A percentile compares a stretch with the other conserved stretches of the same genome.
phyloP scores from a whole-genome alignment of 148 eudicot genomes.

The Chenopodium suecicum region DNA sequence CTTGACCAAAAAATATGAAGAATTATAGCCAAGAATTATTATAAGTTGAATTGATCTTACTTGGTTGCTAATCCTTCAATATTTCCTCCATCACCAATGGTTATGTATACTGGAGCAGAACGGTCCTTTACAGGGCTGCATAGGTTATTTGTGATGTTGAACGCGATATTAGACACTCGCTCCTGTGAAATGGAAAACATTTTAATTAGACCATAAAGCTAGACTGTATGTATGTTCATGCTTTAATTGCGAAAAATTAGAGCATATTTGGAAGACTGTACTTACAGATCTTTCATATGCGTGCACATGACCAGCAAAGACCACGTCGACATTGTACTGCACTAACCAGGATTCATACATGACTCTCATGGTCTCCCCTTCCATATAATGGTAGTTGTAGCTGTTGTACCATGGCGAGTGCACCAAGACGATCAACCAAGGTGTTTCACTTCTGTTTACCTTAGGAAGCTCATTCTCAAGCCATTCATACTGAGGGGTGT shows the following conservation, averaged over 20 bases:
- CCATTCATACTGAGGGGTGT: constrained; percentile 35
- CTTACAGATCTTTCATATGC: constrained; percentile 32
- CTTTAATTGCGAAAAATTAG: background rate
- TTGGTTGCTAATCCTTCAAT: constrained; percentile 44
- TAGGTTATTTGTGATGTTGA: constrained; percentile 38
- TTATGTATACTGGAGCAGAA: constrained; percentile 49
- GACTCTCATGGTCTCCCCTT: constrained; percentile 37
- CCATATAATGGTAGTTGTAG: constrained; percentile 35
- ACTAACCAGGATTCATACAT: constrained; percentile 37
- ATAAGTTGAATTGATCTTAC: constrained; percentile 24
- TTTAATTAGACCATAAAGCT: background rate
- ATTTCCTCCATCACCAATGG: constrained; percentile 57
- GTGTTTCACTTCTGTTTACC: constrained; percentile 32
- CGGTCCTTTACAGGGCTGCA: constrained; percentile 34
- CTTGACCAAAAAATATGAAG: background rate
- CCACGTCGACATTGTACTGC: constrained; percentile 29
- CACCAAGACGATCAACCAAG: constrained; percentile 33
- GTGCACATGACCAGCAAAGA: constrained; percentile 36
- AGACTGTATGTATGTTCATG: too few species aligned
- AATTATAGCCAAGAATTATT: too few species aligned
- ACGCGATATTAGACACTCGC: constrained; percentile 41
- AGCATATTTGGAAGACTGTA: background rate
- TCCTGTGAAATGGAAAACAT: constrained; percentile 24
- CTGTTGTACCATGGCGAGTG: constrained; percentile 38
- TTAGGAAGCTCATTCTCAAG: constrained; percentile 27